A percentile compares a stretch with the other conserved stretches of the same genome.
Evolutionary conservation across 2,329 filamentous ascomycete species (phyloP).

Genomic region (Colletotrichum truncatum): DNA sequence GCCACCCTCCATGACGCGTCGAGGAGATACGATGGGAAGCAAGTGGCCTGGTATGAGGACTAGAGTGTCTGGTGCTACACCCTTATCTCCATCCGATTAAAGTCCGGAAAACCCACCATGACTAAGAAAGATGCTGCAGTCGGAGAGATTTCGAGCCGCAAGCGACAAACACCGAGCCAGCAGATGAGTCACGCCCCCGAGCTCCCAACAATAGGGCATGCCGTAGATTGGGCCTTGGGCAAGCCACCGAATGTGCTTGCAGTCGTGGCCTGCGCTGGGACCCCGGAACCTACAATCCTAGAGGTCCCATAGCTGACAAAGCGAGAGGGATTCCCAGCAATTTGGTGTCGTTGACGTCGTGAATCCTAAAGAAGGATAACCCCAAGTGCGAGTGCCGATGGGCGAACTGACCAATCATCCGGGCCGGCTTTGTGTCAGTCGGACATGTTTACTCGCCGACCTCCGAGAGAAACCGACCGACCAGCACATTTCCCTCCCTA

Average conservation of each 20-base stretch:
- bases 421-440: conserved; percentile 6
- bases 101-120: not conserved
- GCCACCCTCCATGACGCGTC: not conserved
- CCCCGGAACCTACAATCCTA: not conserved
- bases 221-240: not conserved
- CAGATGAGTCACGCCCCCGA: not conserved
- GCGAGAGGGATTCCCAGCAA: too few species aligned
- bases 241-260: conserved; percentile 4
- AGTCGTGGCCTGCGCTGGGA: not conserved
- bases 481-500: not conserved
- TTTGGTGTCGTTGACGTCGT: conserved; percentile 15
- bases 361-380: conserved; percentile 7
- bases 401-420: not conserved
- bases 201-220: not conserved
- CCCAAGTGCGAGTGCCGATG: conserved; percentile 15
- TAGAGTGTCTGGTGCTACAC: not conserved
- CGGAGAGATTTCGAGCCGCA: conserved; percentile 1
- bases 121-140: not conserved
- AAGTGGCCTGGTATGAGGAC: not conserved
- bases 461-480: conserved; percentile 1
- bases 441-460: conserved; percentile 21
- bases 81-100: not conserved
- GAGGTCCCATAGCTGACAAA: not conserved
- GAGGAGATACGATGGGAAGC: not conserved
- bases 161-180: not conserved